phyloP scores from a whole-genome alignment of 306 rosid genomes.

The Cucurbita maxima region DNA sequence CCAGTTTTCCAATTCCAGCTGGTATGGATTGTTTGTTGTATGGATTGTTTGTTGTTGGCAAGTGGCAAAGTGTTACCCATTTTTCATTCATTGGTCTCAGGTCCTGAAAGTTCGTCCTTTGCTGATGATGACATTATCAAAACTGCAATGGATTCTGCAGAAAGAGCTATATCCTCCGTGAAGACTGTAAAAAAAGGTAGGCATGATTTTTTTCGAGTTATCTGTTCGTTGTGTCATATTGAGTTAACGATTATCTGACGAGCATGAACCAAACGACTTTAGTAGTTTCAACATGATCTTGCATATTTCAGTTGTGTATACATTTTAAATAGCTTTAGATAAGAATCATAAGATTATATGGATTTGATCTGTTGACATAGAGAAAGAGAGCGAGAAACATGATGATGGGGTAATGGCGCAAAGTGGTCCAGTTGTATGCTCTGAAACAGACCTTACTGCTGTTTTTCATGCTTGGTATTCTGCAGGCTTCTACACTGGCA shows the following conservation, averaged over 20 bases:
- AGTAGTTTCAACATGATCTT: not conserved
- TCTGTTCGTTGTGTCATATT: not conserved
- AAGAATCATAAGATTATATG: not conserved
- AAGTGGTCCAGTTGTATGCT: conserved; percentile 11
- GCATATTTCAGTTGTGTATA: not conserved
- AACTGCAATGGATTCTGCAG: conserved; percentile 63
- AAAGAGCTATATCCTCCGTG: conserved; percentile 54
- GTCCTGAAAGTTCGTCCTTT: conserved; percentile 20
- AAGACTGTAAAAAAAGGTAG: conserved; percentile 41
- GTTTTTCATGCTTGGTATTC: conserved; percentile 88
- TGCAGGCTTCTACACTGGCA: conserved; percentile 80
- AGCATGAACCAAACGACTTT: not conserved
- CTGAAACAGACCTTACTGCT: conserved; percentile 40
- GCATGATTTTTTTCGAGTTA: not conserved
- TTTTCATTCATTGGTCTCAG: conserved; percentile 17
- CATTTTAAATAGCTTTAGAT: not conserved
- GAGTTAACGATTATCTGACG: not conserved
- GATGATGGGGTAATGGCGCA: conserved; percentile 17
- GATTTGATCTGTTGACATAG: conserved; percentile 12
- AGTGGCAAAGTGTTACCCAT: conserved; percentile 13
- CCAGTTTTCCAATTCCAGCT: conserved; percentile 18
- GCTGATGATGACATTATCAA: conserved; percentile 30
- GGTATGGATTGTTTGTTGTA: conserved; percentile 24
- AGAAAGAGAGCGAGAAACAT: conserved; percentile 14
- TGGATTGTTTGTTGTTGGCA: conserved; percentile 18